Base-by-base conservation (phyloP, 2,329 filamentous ascomycete species). In the Neonectria magnoliae region DNA sequence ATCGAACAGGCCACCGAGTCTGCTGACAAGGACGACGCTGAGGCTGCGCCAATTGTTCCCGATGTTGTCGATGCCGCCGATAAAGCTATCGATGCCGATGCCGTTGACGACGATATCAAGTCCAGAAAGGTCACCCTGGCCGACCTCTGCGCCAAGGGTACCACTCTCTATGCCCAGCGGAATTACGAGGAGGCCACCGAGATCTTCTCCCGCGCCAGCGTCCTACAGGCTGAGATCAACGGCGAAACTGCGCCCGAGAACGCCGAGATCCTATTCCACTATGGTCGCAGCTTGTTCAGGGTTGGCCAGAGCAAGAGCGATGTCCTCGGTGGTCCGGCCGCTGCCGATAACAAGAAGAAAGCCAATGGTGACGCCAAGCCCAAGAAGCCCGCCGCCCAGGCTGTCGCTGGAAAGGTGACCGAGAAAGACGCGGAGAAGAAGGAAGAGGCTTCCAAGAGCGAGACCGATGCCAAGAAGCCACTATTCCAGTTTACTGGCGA, bases 281-380 rank as follows among this genome's bases (percentile, higher is more conserved):
- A 99, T 80, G 96, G 96, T 14, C 93, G 95, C 76, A 93, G 93
- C 61, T 83, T 99, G 20, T 98, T 97, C 85, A 94, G 94, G 78
- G 92, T 98, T 65, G 96, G 94, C 31, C 92, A 98, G 78, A 91
- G 89, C 78, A 97, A 97, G 80, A 98, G 94, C 76, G 94, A 98
- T 76, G 94, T 99, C 25, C 85, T 99, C 38, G 96, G 96, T 62
- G 93, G 92, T 36, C 92, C 91, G 75, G 91, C 94, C 20, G 78
- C 87, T 76, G 81, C 85, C 75, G 80, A 89, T n/a, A 75, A 76
- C 50, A 64, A 62, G 80, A 81, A 84, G 71, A 82, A 66, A 65
- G 76, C 82, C 55, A 79, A 77, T 68, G 41, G 45, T 29, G 65
- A 65, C 38, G 60, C 9, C 48, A 79, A 78, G 75, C 62, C 75